Conservation (phyloP, 2,329 filamentous ascomycete genomes). For the Cercospora janseana region DNA sequence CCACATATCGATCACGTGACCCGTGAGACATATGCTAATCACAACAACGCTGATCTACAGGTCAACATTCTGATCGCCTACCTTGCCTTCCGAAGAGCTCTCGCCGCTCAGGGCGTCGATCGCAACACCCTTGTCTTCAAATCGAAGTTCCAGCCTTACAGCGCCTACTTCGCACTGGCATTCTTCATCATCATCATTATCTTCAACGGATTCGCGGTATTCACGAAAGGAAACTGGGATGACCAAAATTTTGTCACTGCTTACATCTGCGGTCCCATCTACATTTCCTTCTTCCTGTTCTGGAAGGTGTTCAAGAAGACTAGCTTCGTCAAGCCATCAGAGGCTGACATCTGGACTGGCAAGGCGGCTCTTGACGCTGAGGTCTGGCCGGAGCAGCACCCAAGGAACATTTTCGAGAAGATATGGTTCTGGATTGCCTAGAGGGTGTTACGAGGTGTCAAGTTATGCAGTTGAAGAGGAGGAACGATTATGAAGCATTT, state of each 20-base stretch:
- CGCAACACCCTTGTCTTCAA: conserved; percentile 49
- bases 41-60: too few species aligned
- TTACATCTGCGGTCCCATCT: conserved; percentile 33
- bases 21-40: too few species aligned
- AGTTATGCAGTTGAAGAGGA: too few species aligned
- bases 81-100: conserved; percentile 34
- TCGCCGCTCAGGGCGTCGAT: conserved; percentile 32
- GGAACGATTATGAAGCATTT: too few species aligned
- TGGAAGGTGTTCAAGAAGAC: conserved; percentile 68
- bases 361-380: conserved; percentile 50
- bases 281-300: conserved; percentile 52
- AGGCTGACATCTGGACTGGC: conserved; percentile 49
- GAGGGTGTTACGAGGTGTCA: not conserved
- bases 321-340: conserved; percentile 44
- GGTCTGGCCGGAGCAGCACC: conserved; percentile 45
- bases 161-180: conserved; percentile 59
- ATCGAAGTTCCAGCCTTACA: conserved; percentile 50
- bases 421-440: conserved; percentile 51
- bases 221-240: conserved; percentile 46
- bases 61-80: conserved; percentile 26
- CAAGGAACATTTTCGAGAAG: conserved; percentile 47
- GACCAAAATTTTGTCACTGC: conserved; percentile 52
- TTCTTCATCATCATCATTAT: conserved; percentile 63
- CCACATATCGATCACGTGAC: too few species aligned
- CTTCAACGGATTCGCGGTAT: conserved; percentile 63